Base-by-base conservation (phyloP, 345 rosid species). In the Fremontodendron californicum region DNA sequence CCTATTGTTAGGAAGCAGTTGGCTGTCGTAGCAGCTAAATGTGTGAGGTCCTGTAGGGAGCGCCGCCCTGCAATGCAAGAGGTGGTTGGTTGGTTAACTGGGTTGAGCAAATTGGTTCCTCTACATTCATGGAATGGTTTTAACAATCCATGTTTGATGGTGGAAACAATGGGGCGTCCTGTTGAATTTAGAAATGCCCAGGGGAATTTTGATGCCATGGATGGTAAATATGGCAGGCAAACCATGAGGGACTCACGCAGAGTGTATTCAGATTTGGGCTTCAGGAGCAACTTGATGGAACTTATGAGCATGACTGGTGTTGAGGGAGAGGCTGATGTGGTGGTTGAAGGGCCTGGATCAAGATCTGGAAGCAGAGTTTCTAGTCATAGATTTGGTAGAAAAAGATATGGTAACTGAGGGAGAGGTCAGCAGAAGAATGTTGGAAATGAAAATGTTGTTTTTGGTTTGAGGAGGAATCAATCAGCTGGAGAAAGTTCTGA, bases 1-100 rank as follows among this genome's bases (percentile, higher is more conserved):
- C 94, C 88, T 27, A 39, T 87, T 8, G 89, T 87, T 61, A 87
- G 94, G 87, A 96, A 90, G 80, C 99, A 93, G 71, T 62, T 96
- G 79, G 97, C 90, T 5, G 84, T 92, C 52, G 88, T 91, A 48
- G 99, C 97, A 39, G 91, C 92, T 6, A 93, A 90, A 85, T 96
- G 99, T 60, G 99, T 96, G 83, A 93, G 99, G 81, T 89, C 96
- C 60, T 96, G 97, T 73, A 88, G 98, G 87, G 99, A 96, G 89
- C 89, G 92, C 81, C 82, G 99, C 78, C 99, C 99, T 1, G 72
- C 91, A 0, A 96, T 96, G 97, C 89, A 86, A 66, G 98, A 96
- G 77, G 85, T 96, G 11, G 99, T 88, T 45, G 89, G 82, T 49
- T 96, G 98, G 98, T 83, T 93, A 69, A 86, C 85, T 15, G 86